Evolutionary conservation across 257 asterid species (phyloP).

Genomic region (Plantago major): DNA sequence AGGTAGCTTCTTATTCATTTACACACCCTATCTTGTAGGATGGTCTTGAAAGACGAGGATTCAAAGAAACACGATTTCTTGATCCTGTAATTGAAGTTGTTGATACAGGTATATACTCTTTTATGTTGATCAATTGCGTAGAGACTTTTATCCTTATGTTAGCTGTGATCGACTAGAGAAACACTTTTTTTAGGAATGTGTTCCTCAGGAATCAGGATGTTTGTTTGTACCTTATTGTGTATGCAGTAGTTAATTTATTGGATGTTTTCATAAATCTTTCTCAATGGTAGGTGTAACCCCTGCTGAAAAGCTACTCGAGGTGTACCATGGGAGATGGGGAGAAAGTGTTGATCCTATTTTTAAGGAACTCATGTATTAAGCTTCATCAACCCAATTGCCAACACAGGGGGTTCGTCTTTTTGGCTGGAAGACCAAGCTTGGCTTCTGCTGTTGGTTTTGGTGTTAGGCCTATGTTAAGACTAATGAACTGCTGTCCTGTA

Average conservation of each 20-base stretch:
- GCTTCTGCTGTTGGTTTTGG: background rate
- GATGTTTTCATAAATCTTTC: background rate
- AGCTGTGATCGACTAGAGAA: too few relatives aligned
- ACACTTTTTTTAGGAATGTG: too few relatives aligned
- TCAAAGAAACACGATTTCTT: slow-evolving; percentile 75
- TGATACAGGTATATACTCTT: slow-evolving; percentile 43
- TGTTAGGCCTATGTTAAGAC: too few relatives aligned
- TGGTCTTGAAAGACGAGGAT: slow-evolving; percentile 95
- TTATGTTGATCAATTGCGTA: too few relatives aligned
- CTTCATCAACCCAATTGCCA: background rate
- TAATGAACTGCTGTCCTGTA: too few relatives aligned
- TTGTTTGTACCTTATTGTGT: too few relatives aligned
- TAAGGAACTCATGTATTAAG: background rate
- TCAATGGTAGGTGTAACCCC: background rate
- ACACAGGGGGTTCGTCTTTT: background rate
- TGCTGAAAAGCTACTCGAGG: slow-evolving; percentile 2
- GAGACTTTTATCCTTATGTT: too few relatives aligned
- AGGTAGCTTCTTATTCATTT: background rate
- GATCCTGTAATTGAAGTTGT: slow-evolving; percentile 83
- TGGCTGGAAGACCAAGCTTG: background rate
- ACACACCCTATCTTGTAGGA: slow-evolving; percentile 38
- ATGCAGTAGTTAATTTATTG: too few relatives aligned
- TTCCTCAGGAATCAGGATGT: too few relatives aligned
- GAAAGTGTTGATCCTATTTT: slow-evolving; percentile 3
- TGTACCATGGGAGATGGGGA: slow-evolving; percentile 3